Percentiles rank a stretch among this genome's conserved stretches.
These are phyloP conservation scores for Gonapodya prolifera DNA, from an alignment of 192 early-diverging fungal species.

Conservation along the genomic window DNA sequence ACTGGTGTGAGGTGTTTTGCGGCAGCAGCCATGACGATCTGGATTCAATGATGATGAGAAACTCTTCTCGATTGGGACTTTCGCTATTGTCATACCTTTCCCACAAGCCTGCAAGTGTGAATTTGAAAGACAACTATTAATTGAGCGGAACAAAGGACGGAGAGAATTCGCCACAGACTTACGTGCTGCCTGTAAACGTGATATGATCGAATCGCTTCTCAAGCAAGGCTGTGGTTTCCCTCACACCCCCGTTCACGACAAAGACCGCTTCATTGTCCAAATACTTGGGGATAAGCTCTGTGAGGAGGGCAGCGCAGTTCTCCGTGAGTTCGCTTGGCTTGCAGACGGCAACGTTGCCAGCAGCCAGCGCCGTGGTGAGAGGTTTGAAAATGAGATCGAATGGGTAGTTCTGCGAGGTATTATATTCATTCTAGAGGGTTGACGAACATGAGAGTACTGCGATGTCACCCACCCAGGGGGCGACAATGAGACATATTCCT, in stretches of 20 bases:
- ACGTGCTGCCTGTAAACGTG: slow-evolving; percentile 31
- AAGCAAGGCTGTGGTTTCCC: slow-evolving; percentile 64
- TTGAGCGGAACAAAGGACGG: too few species aligned
- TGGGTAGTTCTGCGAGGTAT: slow-evolving; percentile 30
- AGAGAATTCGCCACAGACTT: too few species aligned
- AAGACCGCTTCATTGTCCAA: slow-evolving; percentile 49
- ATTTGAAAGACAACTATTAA: too few species aligned
- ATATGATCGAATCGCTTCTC: slow-evolving; percentile 75
- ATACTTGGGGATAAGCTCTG: slow-evolving; percentile 55
- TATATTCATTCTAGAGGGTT: background rate
- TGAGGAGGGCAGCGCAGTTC: slow-evolving; percentile 48
- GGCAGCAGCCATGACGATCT: slow-evolving; percentile 70
- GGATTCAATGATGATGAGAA: too few species aligned
- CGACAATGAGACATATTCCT: slow-evolving; percentile 62
- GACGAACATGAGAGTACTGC: background rate
- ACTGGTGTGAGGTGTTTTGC: slow-evolving; percentile 77
- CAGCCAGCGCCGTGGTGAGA: slow-evolving; percentile 72
- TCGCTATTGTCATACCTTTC: too few species aligned
- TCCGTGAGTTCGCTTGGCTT: slow-evolving; percentile 75
- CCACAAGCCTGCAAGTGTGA: too few species aligned
- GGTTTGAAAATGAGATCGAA: slow-evolving; percentile 58
- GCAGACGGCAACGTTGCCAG: slow-evolving; percentile 70
- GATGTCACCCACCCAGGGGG: slow-evolving; percentile 26
- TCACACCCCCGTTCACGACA: slow-evolving; percentile 63
- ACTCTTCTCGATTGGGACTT: too few species aligned